Evolutionary conservation across 768 basidiomycete genomes (phyloP).

Genomic region (Macrolepiota dolichaula): DNA sequence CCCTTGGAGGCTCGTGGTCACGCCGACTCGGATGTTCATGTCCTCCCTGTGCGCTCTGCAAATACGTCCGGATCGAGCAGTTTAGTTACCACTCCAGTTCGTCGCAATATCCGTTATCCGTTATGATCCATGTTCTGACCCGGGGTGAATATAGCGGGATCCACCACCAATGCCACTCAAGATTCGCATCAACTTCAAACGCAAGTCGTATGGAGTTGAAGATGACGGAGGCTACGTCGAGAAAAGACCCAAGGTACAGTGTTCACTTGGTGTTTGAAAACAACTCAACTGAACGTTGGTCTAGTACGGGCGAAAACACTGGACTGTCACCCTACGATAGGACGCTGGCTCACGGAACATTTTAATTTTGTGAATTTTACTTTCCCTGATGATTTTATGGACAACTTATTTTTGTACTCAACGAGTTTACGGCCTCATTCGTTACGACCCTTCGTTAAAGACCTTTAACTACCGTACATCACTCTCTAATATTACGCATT

Average conservation of each 20-base stretch:
- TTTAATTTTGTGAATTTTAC: not conserved
- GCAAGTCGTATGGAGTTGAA: conserved; percentile 19
- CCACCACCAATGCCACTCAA: conserved; percentile 18
- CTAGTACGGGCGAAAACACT: conserved; percentile 19
- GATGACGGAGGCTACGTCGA: conserved; percentile 19
- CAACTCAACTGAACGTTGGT: not conserved
- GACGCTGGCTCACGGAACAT: too few relatives aligned
- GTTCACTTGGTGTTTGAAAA: not conserved
- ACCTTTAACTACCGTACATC: not conserved
- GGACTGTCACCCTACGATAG: conserved; percentile 1
- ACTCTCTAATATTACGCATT: not conserved
- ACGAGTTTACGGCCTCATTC: not conserved
- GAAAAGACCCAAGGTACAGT: conserved; percentile 37
- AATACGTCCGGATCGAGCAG: not conserved
- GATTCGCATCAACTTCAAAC: conserved; percentile 36
- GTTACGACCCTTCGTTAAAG: not conserved
- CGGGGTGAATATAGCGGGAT: conserved; percentile 2
- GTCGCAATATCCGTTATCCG: conserved; percentile 13
- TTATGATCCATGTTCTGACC: not conserved
- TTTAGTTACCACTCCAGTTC: not conserved
- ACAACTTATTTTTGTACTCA: not conserved
- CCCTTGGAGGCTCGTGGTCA: not conserved
- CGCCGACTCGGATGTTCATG: not conserved
- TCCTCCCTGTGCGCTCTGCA: not conserved
- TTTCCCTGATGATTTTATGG: not conserved